A percentile compares a stretch with the other conserved stretches of the same genome.
These are phyloP conservation scores for Perilla frutescens DNA, from an alignment of 257 asterid genomes.

Conservation along the genomic window DNA sequence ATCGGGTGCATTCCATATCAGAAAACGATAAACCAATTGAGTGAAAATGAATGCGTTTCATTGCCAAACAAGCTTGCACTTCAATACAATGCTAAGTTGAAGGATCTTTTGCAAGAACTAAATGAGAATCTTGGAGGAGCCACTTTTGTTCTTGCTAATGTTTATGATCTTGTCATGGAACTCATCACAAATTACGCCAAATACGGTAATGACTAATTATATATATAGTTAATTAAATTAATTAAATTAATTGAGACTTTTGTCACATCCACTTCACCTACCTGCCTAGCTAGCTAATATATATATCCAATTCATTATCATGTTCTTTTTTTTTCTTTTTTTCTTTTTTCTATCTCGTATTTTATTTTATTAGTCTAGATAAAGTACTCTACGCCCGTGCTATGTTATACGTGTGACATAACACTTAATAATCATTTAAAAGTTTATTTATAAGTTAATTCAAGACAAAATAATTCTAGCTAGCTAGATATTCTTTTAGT, in stretches of 20 bases:
- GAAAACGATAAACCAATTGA: constrained; percentile 70
- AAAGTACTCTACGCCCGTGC: no score
- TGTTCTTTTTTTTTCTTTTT: no score
- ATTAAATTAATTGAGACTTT: no score
- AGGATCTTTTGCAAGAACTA: constrained; percentile 60
- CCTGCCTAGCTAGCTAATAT: not conserved
- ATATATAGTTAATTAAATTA: no score
- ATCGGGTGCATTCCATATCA: constrained; percentile 97
- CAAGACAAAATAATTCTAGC: no score
- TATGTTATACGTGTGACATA: no score
- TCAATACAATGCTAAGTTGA: constrained; percentile 73
- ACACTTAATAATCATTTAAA: no score
- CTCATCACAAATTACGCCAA: constrained; percentile 71
- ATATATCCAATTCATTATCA: no score
- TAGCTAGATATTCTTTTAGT: no score
- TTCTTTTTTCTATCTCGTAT: not conserved
- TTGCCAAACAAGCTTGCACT: constrained; percentile 79
- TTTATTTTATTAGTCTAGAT: not conserved
- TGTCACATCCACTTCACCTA: not conserved
- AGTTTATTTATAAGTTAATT: no score
- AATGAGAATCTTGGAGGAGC: constrained; percentile 71
- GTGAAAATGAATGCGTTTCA: constrained; percentile 68
- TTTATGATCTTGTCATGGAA: constrained; percentile 89
- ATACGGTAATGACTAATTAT: constrained; percentile 52
- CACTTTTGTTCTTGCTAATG: constrained; percentile 80